These are phyloP conservation scores for Naganishia albida DNA, from an alignment of 1,284 basidiomycete genomes.

Conservation along the genomic window DNA sequence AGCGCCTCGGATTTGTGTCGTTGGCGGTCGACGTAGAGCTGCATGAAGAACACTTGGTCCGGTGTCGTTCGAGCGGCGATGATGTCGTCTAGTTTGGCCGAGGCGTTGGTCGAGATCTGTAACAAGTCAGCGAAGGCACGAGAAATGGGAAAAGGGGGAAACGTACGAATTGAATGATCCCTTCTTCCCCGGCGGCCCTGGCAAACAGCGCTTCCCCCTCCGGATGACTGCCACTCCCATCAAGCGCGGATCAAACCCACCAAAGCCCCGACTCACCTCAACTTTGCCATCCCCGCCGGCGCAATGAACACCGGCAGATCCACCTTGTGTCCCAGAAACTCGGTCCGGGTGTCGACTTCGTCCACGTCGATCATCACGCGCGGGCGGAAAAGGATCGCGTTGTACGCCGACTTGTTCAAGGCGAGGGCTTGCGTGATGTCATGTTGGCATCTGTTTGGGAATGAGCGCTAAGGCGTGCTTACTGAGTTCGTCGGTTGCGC, in stretches of 20 bases:
- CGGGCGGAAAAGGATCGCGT: slow-evolving; percentile 52
- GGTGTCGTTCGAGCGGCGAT: slow-evolving; percentile 39
- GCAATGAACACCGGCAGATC: slow-evolving; percentile 52
- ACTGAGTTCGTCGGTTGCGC: slow-evolving; percentile 53
- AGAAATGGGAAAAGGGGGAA: not conserved
- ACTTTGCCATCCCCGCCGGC: slow-evolving; percentile 54
- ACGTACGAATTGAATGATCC: slow-evolving; percentile 53
- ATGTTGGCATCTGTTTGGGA: not conserved
- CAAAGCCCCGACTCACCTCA: slow-evolving; percentile 31
- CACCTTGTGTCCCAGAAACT: slow-evolving; percentile 48
- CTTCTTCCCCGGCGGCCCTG: slow-evolving; percentile 47
- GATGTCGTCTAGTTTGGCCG: slow-evolving; percentile 49
- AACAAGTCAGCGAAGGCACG: not conserved
- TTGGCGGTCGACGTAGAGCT: slow-evolving; percentile 54
- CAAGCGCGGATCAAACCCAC: not conserved
- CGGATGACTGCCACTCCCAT: slow-evolving; percentile 40
- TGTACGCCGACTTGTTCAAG: slow-evolving; percentile 48
- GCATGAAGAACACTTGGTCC: slow-evolving; percentile 53
- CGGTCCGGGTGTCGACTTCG: slow-evolving; percentile 46
- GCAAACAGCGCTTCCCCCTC: slow-evolving; percentile 50
- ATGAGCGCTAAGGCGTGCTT: slow-evolving; percentile 30
- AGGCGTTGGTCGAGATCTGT: slow-evolving; percentile 53
- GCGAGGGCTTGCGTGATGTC: slow-evolving; percentile 41
- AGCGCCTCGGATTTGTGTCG: slow-evolving; percentile 49
- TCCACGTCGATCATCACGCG: slow-evolving; percentile 50